Conservation (phyloP, 164 flowering plant genomes). For the Umbilicus rupestris region DNA sequence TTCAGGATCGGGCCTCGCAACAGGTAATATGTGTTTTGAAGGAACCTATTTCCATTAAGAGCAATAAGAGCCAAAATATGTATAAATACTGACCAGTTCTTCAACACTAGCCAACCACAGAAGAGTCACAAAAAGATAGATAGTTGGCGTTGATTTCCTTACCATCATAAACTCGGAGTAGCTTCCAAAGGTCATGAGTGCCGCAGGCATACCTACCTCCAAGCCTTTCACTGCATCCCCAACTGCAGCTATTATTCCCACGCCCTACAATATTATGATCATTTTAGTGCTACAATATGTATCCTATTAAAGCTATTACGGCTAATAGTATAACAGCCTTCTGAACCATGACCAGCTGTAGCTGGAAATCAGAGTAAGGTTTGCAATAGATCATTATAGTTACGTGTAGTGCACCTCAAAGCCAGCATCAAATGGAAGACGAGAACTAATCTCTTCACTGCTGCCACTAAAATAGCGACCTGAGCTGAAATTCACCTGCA, state of each 20-base stretch:
- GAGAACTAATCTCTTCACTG: constrained; percentile 28
- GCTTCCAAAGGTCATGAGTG: constrained; percentile 81
- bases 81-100: background rate
- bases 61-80: background rate
- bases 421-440: constrained; percentile 96
- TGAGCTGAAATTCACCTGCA: constrained; percentile 91
- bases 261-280: constrained; percentile 48
- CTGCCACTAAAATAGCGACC: constrained; percentile 79
- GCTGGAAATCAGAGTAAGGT: no score
- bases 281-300: background rate
- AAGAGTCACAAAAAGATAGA: background rate
- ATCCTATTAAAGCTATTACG: no score
- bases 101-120: background rate
- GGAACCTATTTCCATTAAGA: constrained; percentile 46
- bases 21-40: constrained; percentile 66
- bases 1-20: constrained; percentile 91
- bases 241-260: constrained; percentile 81
- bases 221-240: constrained; percentile 66
- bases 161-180: constrained; percentile 82
- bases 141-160: constrained; percentile 8
- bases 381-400: background rate
- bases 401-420: constrained; percentile 58
- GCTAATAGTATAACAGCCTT: background rate
- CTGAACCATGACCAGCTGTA: background rate
- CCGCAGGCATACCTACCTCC: constrained; percentile 80